phyloP scores from a whole-genome alignment of 1,139 yeast genomes.

The Candida smagusa region DNA sequence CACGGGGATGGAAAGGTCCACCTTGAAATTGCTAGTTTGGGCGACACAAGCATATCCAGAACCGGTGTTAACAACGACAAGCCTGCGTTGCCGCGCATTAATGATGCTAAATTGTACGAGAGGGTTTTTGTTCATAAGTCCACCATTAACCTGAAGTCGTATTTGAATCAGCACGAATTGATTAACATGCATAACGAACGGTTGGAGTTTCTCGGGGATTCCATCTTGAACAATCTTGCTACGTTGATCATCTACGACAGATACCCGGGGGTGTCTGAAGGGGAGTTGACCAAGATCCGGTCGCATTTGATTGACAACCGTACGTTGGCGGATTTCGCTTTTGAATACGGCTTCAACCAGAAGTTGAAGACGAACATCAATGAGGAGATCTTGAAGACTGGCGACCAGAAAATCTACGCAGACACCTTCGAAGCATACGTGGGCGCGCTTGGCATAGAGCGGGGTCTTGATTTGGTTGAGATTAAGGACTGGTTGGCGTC shows the following conservation, averaged over 20 bases:
- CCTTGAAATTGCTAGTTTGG: constrained; percentile 10
- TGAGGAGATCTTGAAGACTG: constrained; percentile 44
- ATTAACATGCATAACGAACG: constrained; percentile 79
- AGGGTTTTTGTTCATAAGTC: constrained; percentile 86
- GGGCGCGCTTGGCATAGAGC: constrained; percentile 75
- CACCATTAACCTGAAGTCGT: constrained; percentile 55
- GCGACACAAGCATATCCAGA: constrained; percentile 7
- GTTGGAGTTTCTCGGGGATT: constrained; percentile 90
- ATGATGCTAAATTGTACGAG: constrained; percentile 54
- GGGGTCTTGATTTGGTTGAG: constrained; percentile 40
- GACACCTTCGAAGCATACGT: constrained; percentile 89
- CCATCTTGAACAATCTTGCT: constrained; percentile 71
- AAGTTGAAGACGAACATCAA: constrained; percentile 49
- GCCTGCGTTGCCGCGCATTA: constrained; percentile 71
- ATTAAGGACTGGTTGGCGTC: constrained; percentile 60
- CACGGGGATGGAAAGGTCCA: constrained; percentile 5
- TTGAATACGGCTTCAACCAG: constrained; percentile 66
- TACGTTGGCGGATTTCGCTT: constrained; percentile 68
- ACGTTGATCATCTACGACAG: constrained; percentile 63
- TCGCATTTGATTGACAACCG: constrained; percentile 72
- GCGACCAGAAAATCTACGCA: constrained; percentile 62
- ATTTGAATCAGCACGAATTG: constrained; percentile 54
- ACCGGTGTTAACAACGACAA: constrained; percentile 13
- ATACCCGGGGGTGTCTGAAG: constrained; percentile 76
- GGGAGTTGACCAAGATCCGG: constrained; percentile 71